phyloP scores from a whole-genome alignment of 371 early-diverging fungal genomes.

The Mortierella sp. region DNA sequence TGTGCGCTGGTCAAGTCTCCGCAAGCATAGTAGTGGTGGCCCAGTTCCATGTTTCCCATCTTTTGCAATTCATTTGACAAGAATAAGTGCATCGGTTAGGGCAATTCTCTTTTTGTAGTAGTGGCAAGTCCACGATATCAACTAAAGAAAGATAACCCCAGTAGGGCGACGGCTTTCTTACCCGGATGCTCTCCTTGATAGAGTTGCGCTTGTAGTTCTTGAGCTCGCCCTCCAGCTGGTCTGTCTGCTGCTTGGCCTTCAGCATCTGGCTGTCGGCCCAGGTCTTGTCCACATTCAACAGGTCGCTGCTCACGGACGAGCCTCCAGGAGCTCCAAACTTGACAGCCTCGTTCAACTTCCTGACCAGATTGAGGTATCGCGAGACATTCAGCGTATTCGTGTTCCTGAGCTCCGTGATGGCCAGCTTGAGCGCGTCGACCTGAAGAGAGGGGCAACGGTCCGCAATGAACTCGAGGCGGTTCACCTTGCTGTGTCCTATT shows the following conservation, averaged over 20 bases:
- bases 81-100: too few species aligned
- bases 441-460: conserved; percentile 78
- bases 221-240: conserved; percentile 79
- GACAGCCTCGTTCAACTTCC: conserved; percentile 65
- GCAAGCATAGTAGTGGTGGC: conserved; percentile 77
- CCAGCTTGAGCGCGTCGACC: conserved; percentile 75
- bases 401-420: conserved; percentile 69
- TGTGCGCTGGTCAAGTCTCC: conserved; percentile 80
- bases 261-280: conserved; percentile 76
- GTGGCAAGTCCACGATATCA: too few species aligned
- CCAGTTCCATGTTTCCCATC: conserved; percentile 83
- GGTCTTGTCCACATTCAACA: conserved; percentile 56
- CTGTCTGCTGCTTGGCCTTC: conserved; percentile 62
- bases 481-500: conserved; percentile 76
- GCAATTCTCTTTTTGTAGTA: too few species aligned
- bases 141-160: not conserved
- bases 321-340: conserved; percentile 48
- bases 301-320: conserved; percentile 29
- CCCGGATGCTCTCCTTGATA: conserved; percentile 88
- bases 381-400: conserved; percentile 63
- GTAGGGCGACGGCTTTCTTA: conserved; percentile 46
- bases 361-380: conserved; percentile 64
- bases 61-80: too few species aligned
- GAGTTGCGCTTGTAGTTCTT: conserved; percentile 78
- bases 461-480: conserved; percentile 82